Evolutionary conservation across 441 rosid species (phyloP).

Genomic region (Euphorbia schlechtendalii): DNA sequence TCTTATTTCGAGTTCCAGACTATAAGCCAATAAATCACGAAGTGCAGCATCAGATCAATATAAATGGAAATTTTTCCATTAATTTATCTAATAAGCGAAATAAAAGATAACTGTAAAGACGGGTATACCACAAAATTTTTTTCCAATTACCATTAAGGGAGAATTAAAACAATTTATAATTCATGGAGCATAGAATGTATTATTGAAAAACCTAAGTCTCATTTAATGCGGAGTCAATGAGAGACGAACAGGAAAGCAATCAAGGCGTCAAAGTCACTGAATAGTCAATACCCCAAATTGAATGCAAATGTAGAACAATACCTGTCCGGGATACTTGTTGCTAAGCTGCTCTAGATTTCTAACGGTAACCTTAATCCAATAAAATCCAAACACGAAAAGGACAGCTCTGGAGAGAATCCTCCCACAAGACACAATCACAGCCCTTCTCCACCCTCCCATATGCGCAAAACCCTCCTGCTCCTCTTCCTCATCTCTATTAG

Average conservation of each 20-base stretch:
- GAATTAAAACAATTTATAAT: background rate
- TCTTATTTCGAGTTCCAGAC: background rate
- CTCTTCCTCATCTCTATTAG: conserved; percentile 57
- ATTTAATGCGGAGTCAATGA: background rate
- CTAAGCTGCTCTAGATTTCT: conserved; percentile 23
- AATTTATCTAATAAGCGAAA: background rate
- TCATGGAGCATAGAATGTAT: too few relatives aligned
- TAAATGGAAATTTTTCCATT: too few relatives aligned
- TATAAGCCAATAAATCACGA: background rate
- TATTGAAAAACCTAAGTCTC: background rate
- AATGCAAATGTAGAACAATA: too few relatives aligned
- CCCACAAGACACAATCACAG: conserved; percentile 55
- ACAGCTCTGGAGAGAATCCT: conserved; percentile 57
- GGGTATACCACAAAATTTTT: too few relatives aligned
- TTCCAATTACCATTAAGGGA: background rate
- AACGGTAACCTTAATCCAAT: conserved; percentile 63
- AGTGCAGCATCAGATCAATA: background rate
- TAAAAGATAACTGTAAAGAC: too few relatives aligned
- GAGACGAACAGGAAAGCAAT: too few relatives aligned
- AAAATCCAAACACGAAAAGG: conserved; percentile 81
- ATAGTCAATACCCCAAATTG: too few relatives aligned
- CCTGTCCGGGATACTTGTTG: conserved; percentile 30
- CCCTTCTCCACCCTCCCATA: conserved; percentile 87
- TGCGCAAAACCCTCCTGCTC: conserved; percentile 94
- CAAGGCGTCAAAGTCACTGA: background rate